These are phyloP conservation scores for Hypoxylon sp. DNA, from an alignment of 2,329 filamentous ascomycete species.

Conservation along the genomic window DNA sequence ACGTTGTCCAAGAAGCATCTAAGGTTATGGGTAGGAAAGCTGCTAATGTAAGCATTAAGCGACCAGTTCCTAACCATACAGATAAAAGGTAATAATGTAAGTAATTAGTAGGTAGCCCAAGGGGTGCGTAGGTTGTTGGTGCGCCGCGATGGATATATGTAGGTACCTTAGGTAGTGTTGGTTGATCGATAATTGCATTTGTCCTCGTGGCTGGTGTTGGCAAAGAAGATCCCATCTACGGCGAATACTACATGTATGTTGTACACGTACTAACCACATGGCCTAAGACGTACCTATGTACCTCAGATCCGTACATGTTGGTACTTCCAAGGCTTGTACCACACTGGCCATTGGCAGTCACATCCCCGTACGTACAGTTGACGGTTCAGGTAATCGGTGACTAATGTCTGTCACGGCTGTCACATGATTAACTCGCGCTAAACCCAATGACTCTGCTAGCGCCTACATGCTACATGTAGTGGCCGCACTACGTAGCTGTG, in stretches of 20 bases:
- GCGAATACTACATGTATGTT: neutral
- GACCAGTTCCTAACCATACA: neutral
- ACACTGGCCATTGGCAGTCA: neutral
- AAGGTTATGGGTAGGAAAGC: slow-evolving; percentile 5
- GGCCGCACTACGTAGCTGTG: neutral
- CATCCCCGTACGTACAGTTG: neutral
- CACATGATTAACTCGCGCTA: slow-evolving; percentile 33
- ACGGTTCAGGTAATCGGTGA: slow-evolving; percentile 7
- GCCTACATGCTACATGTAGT: slow-evolving; percentile 5
- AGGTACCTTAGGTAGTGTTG: too few relatives aligned
- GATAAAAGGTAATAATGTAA: slow-evolving; percentile 1
- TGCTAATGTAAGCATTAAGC: neutral
- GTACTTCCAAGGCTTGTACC: slow-evolving; percentile 8
- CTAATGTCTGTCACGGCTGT: slow-evolving; percentile 6
- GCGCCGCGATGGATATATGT: slow-evolving; percentile 9
- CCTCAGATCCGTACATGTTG: neutral
- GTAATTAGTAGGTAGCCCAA: slow-evolving; percentile 27
- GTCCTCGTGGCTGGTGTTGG: slow-evolving; percentile 22
- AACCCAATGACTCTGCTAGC: slow-evolving; percentile 2
- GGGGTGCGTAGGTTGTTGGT: slow-evolving; percentile 31
- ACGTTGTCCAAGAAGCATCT: slow-evolving; percentile 21
- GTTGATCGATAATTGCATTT: slow-evolving; percentile 1
- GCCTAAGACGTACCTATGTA: too few relatives aligned
- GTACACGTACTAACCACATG: too few relatives aligned
- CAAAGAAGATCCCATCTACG: neutral